Percentiles rank a stretch among this genome's conserved stretches.
phyloP scores from a whole-genome alignment of 2,329 filamentous ascomycete genomes.

The Penicillium decumbens region DNA sequence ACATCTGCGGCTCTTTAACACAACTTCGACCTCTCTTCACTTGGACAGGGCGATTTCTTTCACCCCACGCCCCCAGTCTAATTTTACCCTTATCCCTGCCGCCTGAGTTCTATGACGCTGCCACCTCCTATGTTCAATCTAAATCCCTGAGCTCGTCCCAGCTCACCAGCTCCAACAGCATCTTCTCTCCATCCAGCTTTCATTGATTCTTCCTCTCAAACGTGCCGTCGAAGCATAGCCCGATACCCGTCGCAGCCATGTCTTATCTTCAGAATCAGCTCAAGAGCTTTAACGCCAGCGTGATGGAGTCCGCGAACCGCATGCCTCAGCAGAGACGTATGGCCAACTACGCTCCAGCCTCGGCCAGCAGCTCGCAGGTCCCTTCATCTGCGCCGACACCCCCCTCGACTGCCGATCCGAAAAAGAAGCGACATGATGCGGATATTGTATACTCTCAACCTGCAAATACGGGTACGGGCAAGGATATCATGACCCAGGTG shows the following conservation, averaged over 20 bases:
- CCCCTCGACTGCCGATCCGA: slow-evolving; percentile 38
- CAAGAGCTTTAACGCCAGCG: slow-evolving; percentile 57
- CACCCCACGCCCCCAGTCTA: not conserved
- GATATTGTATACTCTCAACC: slow-evolving; percentile 68
- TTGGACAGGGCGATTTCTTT: not conserved
- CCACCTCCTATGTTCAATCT: slow-evolving; percentile 7
- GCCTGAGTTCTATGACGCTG: not conserved
- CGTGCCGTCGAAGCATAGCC: not conserved
- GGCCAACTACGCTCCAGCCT: slow-evolving; percentile 44
- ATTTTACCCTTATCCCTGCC: not conserved
- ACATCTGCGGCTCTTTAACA: not conserved
- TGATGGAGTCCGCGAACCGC: slow-evolving; percentile 61
- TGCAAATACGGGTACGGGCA: slow-evolving; percentile 67
- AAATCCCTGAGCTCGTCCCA: slow-evolving; percentile 6
- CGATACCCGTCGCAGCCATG: slow-evolving; percentile 43
- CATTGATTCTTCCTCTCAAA: slow-evolving; percentile 3
- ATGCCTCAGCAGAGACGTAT: slow-evolving; percentile 52
- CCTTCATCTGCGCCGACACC: slow-evolving; percentile 34
- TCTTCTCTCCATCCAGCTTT: not conserved
- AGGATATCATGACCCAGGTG: slow-evolving; percentile 80
- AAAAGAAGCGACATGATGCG: slow-evolving; percentile 57
- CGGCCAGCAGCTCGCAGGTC: slow-evolving; percentile 59
- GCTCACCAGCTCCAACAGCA: slow-evolving; percentile 2
- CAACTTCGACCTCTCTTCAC: not conserved
- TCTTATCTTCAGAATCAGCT: slow-evolving; percentile 64